Base-by-base conservation (phyloP, 192 early-diverging fungal species). In the Coemansia sp. region DNA sequence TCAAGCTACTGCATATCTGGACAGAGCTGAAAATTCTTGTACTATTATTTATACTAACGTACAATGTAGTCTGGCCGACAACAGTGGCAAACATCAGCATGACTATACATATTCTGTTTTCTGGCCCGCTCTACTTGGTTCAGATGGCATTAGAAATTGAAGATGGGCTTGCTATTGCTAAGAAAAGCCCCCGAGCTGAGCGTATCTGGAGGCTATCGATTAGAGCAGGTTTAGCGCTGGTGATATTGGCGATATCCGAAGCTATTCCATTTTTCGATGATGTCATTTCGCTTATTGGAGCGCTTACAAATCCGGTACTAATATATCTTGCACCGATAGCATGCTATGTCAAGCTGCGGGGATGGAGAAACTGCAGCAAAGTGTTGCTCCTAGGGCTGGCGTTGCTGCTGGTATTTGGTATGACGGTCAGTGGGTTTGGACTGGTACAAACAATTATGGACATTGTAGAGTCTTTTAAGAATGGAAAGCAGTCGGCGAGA, bases 201-300 rank as follows among this genome's bases (percentile, higher is more conserved):
- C 81, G 76, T 19, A 31, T 83, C 2, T 79, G 83, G 67, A 83
- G 84, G 5, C 41, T 83, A 2, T 25, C 72, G 8, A 74, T 87
- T 9, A 76, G 92, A 30, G 61, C 80, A 5, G 64, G 54, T 10
- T 81, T 89, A 8, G 73, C 88, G 10, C 61, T 85, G 3, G 49
- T 80, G 2, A 76, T 88, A 9, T 64, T 81, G 8, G 78, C 80
- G 9, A 66, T 90, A 18, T 82, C 90, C 0, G 80, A 89, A 16
- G 85, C 78, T 30, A 73, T 92, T 7, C 89, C 90, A 4, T 90
- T 82, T 68, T 92, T 93, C 59, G 85, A 88, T 27, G 90, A 92
- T 57, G 77, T 91, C 22, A 69, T 93, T 77, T 85, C 86, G 30
- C 72, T 93, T 0, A 65, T 93, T 25, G 88, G 92, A 4, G 85